Conservation (phyloP, 345 rosid species). For the Ricinus communis region DNA sequence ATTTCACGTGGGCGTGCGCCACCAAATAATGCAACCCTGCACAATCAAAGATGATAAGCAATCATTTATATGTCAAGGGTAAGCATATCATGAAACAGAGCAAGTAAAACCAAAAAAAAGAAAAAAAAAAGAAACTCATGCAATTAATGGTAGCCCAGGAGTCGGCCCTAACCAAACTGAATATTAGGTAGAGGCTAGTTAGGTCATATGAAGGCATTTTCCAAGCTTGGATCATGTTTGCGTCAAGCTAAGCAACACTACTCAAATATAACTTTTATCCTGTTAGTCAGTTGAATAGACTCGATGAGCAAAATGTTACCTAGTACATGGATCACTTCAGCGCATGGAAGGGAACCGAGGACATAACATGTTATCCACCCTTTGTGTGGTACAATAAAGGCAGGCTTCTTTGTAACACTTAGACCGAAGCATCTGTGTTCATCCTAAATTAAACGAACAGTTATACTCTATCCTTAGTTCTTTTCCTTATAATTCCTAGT, state of each 20-base stretch:
- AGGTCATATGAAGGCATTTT: neutral
- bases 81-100: neutral
- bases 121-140: neutral
- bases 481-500: too few relatives aligned
- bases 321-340: too few relatives aligned
- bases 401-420: too few relatives aligned
- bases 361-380: too few relatives aligned
- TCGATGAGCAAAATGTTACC: too few relatives aligned
- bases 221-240: neutral
- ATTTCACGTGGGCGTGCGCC: slow-evolving; percentile 86
- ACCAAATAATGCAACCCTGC: slow-evolving; percentile 75
- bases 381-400: too few relatives aligned
- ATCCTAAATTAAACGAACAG: too few relatives aligned
- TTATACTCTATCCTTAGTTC: too few relatives aligned
- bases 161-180: neutral
- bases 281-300: neutral
- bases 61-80: slow-evolving; percentile 1
- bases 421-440: too few relatives aligned
- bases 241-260: neutral
- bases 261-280: neutral
- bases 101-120: neutral
- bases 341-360: too few relatives aligned
- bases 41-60: slow-evolving; percentile 25
- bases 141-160: neutral
- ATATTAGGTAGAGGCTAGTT: neutral